A percentile compares a stretch with the other conserved stretches of the same genome.
phyloP scores from a whole-genome alignment of 106 monocot species.

The Apostasia ramifera region DNA sequence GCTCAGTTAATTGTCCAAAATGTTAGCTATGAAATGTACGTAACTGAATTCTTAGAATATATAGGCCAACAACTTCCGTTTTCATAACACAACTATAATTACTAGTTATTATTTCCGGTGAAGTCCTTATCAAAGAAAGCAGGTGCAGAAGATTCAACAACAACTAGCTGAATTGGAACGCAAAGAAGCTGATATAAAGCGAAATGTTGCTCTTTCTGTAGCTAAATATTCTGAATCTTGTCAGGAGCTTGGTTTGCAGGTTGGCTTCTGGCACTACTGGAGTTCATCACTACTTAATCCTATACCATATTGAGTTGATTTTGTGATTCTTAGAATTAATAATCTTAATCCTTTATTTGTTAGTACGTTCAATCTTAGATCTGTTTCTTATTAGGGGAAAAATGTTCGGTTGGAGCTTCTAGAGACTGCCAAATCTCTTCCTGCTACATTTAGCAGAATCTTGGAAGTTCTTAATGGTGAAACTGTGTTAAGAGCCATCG shows the following conservation, averaged over 20 bases:
- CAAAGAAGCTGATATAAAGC: constrained; percentile 87
- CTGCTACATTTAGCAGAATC: constrained; percentile 61
- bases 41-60: constrained; percentile 5
- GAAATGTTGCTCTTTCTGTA: constrained; percentile 82
- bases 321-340: background rate
- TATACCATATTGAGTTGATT: background rate
- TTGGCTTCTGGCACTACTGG: constrained; percentile 10
- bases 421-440: constrained; percentile 85
- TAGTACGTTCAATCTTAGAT: background rate
- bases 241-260: constrained; percentile 88
- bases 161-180: constrained; percentile 90
- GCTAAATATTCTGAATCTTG: constrained; percentile 84
- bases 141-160: constrained; percentile 87
- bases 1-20: constrained; percentile 93
- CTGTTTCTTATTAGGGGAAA: constrained; percentile 48
- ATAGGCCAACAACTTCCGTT: background rate
- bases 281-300: background rate
- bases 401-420: constrained; percentile 84
- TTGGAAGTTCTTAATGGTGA: constrained; percentile 64
- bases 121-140: constrained; percentile 94
- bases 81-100: constrained; percentile 7
- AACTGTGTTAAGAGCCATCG: constrained; percentile 51
- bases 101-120: constrained; percentile 16
- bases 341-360: background rate
- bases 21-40: constrained; percentile 98